These are phyloP conservation scores for Aspergillus tubingensis DNA, from an alignment of 2,329 filamentous ascomycete species.

Conservation along the genomic window DNA sequence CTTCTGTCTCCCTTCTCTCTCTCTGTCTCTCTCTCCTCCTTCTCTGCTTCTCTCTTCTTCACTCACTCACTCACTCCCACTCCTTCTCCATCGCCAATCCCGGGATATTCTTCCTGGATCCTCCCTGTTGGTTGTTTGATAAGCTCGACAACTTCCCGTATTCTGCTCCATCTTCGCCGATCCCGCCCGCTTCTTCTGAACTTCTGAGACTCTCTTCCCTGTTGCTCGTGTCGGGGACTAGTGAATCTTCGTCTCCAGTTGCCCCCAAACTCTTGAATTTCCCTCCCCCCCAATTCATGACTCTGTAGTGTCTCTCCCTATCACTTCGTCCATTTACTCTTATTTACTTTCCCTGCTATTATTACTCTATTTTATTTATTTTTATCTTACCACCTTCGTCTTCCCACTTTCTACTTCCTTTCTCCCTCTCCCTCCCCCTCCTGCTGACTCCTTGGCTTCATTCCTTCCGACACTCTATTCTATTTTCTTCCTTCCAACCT, in stretches of 20 bases:
- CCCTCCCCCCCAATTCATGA: not conserved
- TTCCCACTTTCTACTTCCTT: not conserved
- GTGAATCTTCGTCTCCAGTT: not conserved
- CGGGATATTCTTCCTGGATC: conserved; percentile 1
- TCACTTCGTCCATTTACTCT: too few relatives aligned
- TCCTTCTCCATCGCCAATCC: conserved; percentile 5
- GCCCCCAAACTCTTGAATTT: not conserved
- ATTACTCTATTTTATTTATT: too few relatives aligned
- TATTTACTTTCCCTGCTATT: too few relatives aligned
- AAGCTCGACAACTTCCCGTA: conserved; percentile 11
- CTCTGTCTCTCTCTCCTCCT: not conserved
- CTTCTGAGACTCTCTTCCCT: not conserved
- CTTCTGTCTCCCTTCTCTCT: not conserved
- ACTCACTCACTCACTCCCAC: not conserved
- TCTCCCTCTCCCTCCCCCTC: not conserved
- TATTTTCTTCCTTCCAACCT: not conserved
- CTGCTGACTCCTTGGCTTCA: not conserved
- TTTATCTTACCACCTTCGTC: not conserved
- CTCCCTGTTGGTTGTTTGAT: conserved; percentile 12
- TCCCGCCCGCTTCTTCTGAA: not conserved
- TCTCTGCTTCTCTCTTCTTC: not conserved
- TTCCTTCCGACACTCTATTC: not conserved
- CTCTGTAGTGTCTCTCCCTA: not conserved
- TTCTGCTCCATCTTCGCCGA: not conserved
- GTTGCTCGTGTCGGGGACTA: not conserved